These are phyloP conservation scores for Neofusicoccum kwambonambiense DNA, from an alignment of 2,329 filamentous ascomycete species.

Conservation along the genomic window DNA sequence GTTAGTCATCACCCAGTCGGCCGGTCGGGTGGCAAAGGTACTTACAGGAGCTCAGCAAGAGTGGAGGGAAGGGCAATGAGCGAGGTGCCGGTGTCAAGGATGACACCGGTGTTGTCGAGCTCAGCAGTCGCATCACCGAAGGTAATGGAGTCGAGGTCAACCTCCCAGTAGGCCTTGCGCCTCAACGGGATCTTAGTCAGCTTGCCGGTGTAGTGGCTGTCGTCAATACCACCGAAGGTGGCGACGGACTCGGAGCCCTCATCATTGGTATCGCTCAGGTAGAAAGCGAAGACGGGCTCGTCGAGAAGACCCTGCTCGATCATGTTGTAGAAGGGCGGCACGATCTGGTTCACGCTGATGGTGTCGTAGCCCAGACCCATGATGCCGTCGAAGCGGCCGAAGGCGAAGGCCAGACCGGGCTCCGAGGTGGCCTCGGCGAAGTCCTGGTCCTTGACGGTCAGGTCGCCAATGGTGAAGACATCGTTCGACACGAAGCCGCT, in stretches of 20 bases:
- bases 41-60: constrained; percentile 83
- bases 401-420: constrained; percentile 95
- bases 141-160: constrained; percentile 87
- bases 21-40: constrained; percentile 20
- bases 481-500: constrained; percentile 94
- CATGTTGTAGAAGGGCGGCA: constrained; percentile 96
- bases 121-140: constrained; percentile 84
- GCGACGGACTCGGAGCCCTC: constrained; percentile 78
- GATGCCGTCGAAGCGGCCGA: constrained; percentile 96
- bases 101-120: constrained; percentile 91
- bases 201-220: constrained; percentile 79
- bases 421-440: constrained; percentile 96
- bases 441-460: constrained; percentile 83
- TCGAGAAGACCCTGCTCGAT: constrained; percentile 85
- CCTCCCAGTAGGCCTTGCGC: constrained; percentile 99
- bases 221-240: constrained; percentile 84
- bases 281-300: constrained; percentile 93
- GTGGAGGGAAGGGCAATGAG: constrained; percentile 90
- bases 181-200: constrained; percentile 91
- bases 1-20: background rate
- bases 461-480: constrained; percentile 79
- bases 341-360: constrained; percentile 94
- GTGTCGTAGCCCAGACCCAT: constrained; percentile 91
- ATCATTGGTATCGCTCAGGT: constrained; percentile 74
- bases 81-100: constrained; percentile 97